A percentile compares a stretch with the other conserved stretches of the same genome.
Evolutionary conservation across 768 basidiomycete species (phyloP).

Genomic region (Tylopilus rubrobrunneus): DNA sequence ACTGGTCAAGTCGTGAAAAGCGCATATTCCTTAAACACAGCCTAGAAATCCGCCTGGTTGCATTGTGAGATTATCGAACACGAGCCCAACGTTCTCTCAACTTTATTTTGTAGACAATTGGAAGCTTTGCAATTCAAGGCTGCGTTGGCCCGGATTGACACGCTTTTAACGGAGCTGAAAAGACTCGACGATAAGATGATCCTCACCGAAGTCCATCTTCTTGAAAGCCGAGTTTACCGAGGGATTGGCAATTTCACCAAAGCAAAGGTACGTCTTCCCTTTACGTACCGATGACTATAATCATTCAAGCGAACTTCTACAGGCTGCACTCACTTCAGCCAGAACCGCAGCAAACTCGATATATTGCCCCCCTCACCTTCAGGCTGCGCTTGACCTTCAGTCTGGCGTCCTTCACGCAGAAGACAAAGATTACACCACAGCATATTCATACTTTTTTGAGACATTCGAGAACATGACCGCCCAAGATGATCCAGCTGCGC

Average conservation of each 20-base stretch:
- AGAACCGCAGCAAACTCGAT: slow-evolving; percentile 94
- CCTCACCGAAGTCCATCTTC: slow-evolving; percentile 91
- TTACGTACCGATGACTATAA: background rate
- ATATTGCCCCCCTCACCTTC: slow-evolving; percentile 67
- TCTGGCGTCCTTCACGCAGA: slow-evolving; percentile 88
- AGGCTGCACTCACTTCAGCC: slow-evolving; percentile 83
- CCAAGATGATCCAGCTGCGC: slow-evolving; percentile 71
- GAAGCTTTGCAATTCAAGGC: slow-evolving; percentile 73
- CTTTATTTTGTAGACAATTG: slow-evolving; percentile 49
- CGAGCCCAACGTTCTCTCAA: background rate
- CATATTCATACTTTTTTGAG: slow-evolving; percentile 96
- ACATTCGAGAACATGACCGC: slow-evolving; percentile 85
- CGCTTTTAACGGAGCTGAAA: slow-evolving; percentile 87
- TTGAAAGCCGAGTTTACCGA: slow-evolving; percentile 89
- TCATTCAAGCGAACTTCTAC: background rate
- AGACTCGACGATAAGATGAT: slow-evolving; percentile 97
- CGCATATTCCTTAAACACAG: slow-evolving; percentile 95
- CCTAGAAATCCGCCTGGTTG: slow-evolving; percentile 83
- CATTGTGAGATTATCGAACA: slow-evolving; percentile 45
- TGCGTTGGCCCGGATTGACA: slow-evolving; percentile 78
- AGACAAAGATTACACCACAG: slow-evolving; percentile 97
- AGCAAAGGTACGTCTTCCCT: slow-evolving; percentile 61
- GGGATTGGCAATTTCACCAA: slow-evolving; percentile 87
- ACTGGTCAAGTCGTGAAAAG: slow-evolving; percentile 89
- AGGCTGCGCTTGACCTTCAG: slow-evolving; percentile 46